Conservation (phyloP, 257 asterid species). For the Fraxinus excelsior region DNA sequence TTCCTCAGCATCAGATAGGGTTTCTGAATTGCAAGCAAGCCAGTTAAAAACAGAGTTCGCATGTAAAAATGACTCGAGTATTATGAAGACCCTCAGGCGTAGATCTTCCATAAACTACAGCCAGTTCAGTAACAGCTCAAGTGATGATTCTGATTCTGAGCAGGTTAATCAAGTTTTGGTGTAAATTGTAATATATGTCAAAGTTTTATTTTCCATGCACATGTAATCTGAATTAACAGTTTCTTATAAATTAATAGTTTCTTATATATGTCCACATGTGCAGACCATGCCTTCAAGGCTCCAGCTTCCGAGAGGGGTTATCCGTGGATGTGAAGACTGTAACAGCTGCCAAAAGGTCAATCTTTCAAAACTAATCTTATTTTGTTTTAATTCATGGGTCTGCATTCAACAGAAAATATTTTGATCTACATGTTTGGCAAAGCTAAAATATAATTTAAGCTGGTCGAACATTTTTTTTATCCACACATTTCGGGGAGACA, state of each 20-base stretch:
- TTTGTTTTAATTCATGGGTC: background rate
- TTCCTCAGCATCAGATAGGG: constrained; percentile 39
- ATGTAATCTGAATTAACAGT: constrained; percentile 17
- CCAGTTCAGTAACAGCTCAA: constrained; percentile 56
- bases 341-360: constrained; percentile 83
- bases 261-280: constrained; percentile 21
- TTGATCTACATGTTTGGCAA: background rate
- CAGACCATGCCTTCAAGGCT: constrained; percentile 44
- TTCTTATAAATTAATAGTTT: constrained; percentile 20
- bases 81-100: constrained; percentile 52
- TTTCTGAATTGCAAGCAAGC: constrained; percentile 37
- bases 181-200: background rate
- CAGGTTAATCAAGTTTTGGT: constrained; percentile 48
- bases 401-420: background rate
- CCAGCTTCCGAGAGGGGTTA: constrained; percentile 77
- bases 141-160: constrained; percentile 66
- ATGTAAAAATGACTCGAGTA: constrained; percentile 43
- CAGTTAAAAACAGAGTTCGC: constrained; percentile 46
- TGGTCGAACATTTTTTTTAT: too few relatives aligned
- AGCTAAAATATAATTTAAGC: too few relatives aligned
- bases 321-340: constrained; percentile 87
- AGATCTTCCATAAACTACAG: constrained; percentile 55
- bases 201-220: background rate
- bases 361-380: constrained; percentile 1
- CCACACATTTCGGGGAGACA: too few relatives aligned